These are phyloP conservation scores for Poterioochromonas sp. DNA, from an alignment of 352 stramenopile genomes.

Conservation along the genomic window DNA sequence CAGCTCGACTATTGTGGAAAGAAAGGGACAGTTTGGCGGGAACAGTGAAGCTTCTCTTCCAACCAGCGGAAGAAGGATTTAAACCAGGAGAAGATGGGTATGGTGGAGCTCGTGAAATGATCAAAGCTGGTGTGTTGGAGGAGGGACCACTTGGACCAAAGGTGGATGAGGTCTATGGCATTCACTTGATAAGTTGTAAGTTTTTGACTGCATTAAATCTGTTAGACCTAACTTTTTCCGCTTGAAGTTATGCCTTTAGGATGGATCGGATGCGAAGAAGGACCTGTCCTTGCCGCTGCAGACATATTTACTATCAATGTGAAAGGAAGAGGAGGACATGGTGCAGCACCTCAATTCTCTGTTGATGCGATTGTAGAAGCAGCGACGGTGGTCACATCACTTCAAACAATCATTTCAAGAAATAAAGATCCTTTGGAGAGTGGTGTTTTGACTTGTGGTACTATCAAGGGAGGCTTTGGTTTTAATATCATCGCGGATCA, in stretches of 20 bases:
- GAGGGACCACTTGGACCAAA: constrained; percentile 41
- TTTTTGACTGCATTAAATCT: no score
- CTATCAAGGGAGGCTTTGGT: constrained; percentile 74
- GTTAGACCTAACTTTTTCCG: no score
- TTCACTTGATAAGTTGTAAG: constrained; percentile 25
- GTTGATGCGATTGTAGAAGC: constrained; percentile 81
- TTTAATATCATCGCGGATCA: constrained; percentile 85
- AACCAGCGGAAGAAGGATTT: constrained; percentile 89
- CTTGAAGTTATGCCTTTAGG: constrained; percentile 77
- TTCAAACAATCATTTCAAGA: constrained; percentile 82
- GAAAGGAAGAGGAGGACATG: constrained; percentile 79
- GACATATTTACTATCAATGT: constrained; percentile 84
- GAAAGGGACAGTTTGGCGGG: constrained; percentile 58
- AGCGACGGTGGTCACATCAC: constrained; percentile 70
- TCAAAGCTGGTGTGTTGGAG: constrained; percentile 7
- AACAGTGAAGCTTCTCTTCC: constrained; percentile 81
- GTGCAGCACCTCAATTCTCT: constrained; percentile 67
- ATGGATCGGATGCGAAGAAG: constrained; percentile 67
- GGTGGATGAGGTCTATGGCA: constrained; percentile 78
- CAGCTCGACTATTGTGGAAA: constrained; percentile 61
- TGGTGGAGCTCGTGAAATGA: constrained; percentile 60
- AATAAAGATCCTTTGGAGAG: constrained; percentile 58
- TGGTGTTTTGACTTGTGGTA: constrained; percentile 78
- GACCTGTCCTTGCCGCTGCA: constrained; percentile 76
- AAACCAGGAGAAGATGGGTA: no score